Percentiles rank a stretch among this genome's conserved stretches.
Conservation (phyloP, 2,329 filamentous ascomycete species). For the Tolypocladium pustulatum region DNA sequence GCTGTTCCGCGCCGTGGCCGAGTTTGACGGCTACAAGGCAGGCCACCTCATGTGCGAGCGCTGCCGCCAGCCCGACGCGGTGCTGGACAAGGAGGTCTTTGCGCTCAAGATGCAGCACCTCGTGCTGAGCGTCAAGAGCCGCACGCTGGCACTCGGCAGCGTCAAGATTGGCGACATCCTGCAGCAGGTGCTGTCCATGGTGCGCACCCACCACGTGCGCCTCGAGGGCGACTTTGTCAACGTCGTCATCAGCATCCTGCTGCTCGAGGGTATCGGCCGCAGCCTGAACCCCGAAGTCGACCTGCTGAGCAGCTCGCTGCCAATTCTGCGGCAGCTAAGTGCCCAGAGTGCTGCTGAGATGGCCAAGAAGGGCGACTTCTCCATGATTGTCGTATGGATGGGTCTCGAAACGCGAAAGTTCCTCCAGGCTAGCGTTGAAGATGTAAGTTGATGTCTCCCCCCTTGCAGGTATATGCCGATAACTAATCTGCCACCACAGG, state of each 20-base stretch:
- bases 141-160: conserved; percentile 83
- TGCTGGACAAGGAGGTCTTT: conserved; percentile 83
- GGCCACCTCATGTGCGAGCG: conserved; percentile 94
- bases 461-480: conserved; percentile 3
- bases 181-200: conserved; percentile 84
- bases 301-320: conserved; percentile 73
- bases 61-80: conserved; percentile 82
- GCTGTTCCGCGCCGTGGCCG: conserved; percentile 88
- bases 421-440: conserved; percentile 81
- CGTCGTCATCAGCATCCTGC: conserved; percentile 86
- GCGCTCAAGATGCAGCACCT: conserved; percentile 95
- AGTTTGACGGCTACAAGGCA: conserved; percentile 94
- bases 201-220: conserved; percentile 81
- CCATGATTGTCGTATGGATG: conserved; percentile 85
- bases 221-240: conserved; percentile 98
- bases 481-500: conserved; percentile 30
- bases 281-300: conserved; percentile 80
- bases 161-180: conserved; percentile 95
- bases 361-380: conserved; percentile 63
- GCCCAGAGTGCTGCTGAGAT: conserved; percentile 63
- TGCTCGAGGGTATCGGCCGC: conserved; percentile 89
- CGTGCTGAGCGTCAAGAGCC: conserved; percentile 79
- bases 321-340: conserved; percentile 80
- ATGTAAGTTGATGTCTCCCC: conserved; percentile 44
- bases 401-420: conserved; percentile 83